These are phyloP conservation scores for Serendipita indica DNA, from an alignment of 768 basidiomycete genomes.

Conservation along the genomic window DNA sequence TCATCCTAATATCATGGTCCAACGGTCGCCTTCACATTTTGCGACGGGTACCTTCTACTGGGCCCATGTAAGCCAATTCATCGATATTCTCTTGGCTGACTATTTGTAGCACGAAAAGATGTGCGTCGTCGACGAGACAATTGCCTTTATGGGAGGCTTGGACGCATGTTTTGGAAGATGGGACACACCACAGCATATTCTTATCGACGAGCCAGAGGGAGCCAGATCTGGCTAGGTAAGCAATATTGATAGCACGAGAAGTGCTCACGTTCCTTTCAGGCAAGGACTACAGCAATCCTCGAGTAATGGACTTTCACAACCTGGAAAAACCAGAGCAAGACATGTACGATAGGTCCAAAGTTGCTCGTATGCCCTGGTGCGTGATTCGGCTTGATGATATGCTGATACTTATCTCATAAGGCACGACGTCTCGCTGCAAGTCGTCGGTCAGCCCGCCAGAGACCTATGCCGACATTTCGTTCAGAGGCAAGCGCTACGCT, in stretches of 20 bases:
- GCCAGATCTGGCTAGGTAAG: conserved; percentile 73
- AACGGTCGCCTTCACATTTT: conserved; percentile 94
- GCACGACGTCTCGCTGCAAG: conserved; percentile 95
- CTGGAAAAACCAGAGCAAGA: conserved; percentile 86
- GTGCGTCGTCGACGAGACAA: conserved; percentile 92
- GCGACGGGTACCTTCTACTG: conserved; percentile 96
- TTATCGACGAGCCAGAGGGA: conserved; percentile 53
- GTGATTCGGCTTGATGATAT: conserved; percentile 16
- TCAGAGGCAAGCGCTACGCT: conserved; percentile 44
- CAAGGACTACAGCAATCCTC: conserved; percentile 90
- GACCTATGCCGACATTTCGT: conserved; percentile 92
- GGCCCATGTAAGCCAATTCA: conserved; percentile 63
- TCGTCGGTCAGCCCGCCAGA: conserved; percentile 90
- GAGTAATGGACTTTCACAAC: conserved; percentile 69
- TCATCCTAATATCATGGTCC: conserved; percentile 89
- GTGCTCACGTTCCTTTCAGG: conserved; percentile 30
- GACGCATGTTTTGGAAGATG: conserved; percentile 94
- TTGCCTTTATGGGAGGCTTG: conserved; percentile 95
- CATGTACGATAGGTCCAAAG: conserved; percentile 82
- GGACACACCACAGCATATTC: conserved; percentile 90
- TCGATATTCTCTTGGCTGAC: background rate
- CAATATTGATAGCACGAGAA: conserved; percentile 8
- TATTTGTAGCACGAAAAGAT: conserved; percentile 78
- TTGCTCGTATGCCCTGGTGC: conserved; percentile 93
- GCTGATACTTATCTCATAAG: conserved; percentile 26